These are phyloP conservation scores for Lodderomyces margitis DNA, from an alignment of 1,139 yeast species.

Conservation along the genomic window DNA sequence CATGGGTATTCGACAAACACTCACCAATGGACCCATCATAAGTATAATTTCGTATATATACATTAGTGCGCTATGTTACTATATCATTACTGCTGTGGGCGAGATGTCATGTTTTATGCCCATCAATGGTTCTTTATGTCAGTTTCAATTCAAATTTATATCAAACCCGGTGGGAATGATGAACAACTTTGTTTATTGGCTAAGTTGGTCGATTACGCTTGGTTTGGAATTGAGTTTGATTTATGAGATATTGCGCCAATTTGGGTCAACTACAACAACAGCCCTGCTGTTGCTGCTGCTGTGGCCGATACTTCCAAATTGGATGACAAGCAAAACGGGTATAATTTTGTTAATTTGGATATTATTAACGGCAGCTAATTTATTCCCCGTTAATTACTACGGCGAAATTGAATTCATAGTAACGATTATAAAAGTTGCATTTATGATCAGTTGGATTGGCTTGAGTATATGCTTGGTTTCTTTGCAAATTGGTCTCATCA, in stretches of 20 bases:
- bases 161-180: slow-evolving; percentile 20
- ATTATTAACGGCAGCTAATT: slow-evolving; percentile 19
- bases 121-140: slow-evolving; percentile 22
- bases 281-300: no score
- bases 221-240: slow-evolving; percentile 25
- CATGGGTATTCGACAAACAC: slow-evolving; percentile 19
- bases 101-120: slow-evolving; percentile 24
- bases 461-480: slow-evolving; percentile 8
- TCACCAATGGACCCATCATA: slow-evolving; percentile 22
- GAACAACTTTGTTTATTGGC: slow-evolving; percentile 25
- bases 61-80: slow-evolving; percentile 18
- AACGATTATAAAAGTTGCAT: slow-evolving; percentile 20
- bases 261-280: no score
- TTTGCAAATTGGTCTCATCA: slow-evolving; percentile 10
- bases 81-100: slow-evolving; percentile 20
- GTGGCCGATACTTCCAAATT: no score
- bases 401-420: slow-evolving; percentile 24
- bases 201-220: slow-evolving; percentile 27
- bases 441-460: slow-evolving; percentile 20
- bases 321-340: slow-evolving; percentile 2
- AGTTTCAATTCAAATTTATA: slow-evolving; percentile 20
- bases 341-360: slow-evolving; percentile 18
- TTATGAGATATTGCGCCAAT: slow-evolving; percentile 10
- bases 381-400: slow-evolving; percentile 23
- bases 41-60: slow-evolving; percentile 20